Percentiles rank a stretch among this genome's conserved stretches.
Conservation (phyloP, 2,329 filamentous ascomycete genomes). For the Colletotrichum viniferum region DNA sequence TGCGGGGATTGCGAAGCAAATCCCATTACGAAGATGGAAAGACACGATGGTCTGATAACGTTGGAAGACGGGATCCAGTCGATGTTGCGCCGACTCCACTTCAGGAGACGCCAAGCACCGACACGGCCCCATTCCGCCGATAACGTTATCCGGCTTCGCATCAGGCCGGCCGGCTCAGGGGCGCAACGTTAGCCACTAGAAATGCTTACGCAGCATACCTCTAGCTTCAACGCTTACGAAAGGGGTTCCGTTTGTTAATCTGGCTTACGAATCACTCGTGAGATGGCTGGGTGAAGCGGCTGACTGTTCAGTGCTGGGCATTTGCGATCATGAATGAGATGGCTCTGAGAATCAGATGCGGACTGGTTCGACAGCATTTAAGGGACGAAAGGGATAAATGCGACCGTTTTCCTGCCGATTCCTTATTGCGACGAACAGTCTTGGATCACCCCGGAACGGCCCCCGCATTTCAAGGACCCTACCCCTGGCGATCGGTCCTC, state of each 20-base stretch:
- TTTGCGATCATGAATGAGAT: not conserved
- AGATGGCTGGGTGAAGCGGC: not conserved
- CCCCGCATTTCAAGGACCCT: not conserved
- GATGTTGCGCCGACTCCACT: not conserved
- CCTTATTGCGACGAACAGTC: not conserved
- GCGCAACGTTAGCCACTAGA: not conserved
- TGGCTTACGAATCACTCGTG: not conserved
- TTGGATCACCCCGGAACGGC: not conserved
- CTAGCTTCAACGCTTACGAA: not conserved
- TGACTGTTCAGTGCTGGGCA: not conserved
- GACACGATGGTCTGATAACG: not conserved
- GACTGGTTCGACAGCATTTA: not conserved
- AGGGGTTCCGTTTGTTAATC: not conserved
- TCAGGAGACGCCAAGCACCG: not conserved
- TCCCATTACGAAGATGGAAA: fast-evolving
- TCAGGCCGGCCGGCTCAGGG: not conserved
- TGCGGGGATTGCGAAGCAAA: not conserved
- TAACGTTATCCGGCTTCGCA: not conserved
- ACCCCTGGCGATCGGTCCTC: not conserved
- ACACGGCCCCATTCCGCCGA: not conserved
- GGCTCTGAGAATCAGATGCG: not conserved
- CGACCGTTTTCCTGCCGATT: not conserved
- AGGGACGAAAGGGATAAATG: not conserved
- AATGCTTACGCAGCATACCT: not conserved
- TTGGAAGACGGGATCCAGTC: not conserved